phyloP scores from a whole-genome alignment of 2,329 filamentous ascomycete species.

The Colletotrichum cuscutae region DNA sequence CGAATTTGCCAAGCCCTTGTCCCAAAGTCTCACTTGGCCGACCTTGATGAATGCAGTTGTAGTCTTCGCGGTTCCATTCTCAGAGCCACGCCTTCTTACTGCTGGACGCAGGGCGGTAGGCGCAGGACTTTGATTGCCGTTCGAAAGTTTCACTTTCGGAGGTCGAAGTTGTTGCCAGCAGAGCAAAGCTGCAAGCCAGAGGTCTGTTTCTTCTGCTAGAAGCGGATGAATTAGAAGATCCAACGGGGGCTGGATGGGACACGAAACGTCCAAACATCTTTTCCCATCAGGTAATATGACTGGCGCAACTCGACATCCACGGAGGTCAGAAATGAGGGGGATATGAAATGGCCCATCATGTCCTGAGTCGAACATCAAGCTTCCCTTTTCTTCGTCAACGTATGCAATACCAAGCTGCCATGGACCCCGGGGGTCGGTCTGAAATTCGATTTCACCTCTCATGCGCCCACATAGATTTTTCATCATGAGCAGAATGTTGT shows the following conservation, averaged over 20 bases:
- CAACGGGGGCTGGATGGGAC: constrained; percentile 59
- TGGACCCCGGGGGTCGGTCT: constrained; percentile 66
- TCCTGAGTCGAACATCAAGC: constrained; percentile 78
- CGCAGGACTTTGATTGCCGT: constrained; percentile 51
- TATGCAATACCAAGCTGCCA: constrained; percentile 81
- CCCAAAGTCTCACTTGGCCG: constrained; percentile 90
- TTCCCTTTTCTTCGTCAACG: constrained; percentile 80
- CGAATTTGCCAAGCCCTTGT: constrained; percentile 72
- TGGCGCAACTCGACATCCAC: constrained; percentile 76
- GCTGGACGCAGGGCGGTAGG: constrained; percentile 48
- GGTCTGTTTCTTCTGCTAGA: constrained; percentile 74
- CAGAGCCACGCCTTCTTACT: constrained; percentile 34
- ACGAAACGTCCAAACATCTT: constrained; percentile 63
- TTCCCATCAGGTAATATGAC: constrained; percentile 58
- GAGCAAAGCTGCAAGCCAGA: constrained; percentile 83
- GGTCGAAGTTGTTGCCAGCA: constrained; percentile 84
- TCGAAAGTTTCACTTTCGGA: constrained; percentile 63
- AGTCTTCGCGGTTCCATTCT: constrained; percentile 38
- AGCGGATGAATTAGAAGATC: constrained; percentile 74
- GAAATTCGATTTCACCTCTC: constrained; percentile 81
- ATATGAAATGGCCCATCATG: constrained; percentile 73
- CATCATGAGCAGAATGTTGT: constrained; percentile 80
- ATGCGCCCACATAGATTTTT: constrained; percentile 81
- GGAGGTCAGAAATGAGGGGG: constrained; percentile 76
- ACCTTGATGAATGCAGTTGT: constrained; percentile 88